A percentile compares a stretch with the other conserved stretches of the same genome.
These are phyloP conservation scores for Zasmidium angulare DNA, from an alignment of 2,329 filamentous ascomycete genomes.

Conservation along the genomic window DNA sequence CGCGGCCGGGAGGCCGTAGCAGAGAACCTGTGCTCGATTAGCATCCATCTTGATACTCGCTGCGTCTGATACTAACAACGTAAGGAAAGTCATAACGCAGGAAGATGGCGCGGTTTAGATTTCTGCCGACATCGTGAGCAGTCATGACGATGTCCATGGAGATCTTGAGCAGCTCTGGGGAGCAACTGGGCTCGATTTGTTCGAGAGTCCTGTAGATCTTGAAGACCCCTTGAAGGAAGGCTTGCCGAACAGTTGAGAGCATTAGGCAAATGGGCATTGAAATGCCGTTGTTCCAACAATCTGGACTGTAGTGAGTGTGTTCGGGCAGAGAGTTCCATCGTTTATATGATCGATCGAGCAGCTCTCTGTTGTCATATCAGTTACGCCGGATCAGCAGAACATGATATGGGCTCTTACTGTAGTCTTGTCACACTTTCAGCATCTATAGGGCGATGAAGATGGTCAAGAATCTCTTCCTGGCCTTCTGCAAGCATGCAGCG, in stretches of 20 bases:
- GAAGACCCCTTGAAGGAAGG: constrained; percentile 9
- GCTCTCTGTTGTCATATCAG: neutral
- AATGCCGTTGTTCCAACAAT: constrained; percentile 17
- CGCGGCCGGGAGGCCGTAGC: constrained; percentile 21
- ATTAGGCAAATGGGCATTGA: constrained; percentile 12
- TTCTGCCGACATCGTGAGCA: constrained; percentile 17
- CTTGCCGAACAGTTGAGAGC: constrained; percentile 10
- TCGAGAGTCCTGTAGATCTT: constrained; percentile 19
- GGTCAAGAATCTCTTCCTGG: constrained; percentile 11
- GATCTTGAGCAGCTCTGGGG: constrained; percentile 12
- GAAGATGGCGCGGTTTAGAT: constrained; percentile 14
- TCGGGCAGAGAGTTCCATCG: constrained; percentile 9
- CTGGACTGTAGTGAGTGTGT: constrained; percentile 19
- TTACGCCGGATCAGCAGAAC: neutral
- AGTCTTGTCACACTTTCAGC: neutral
- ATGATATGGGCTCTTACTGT: constrained; percentile 11
- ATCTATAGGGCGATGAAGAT: neutral
- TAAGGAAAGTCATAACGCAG: constrained; percentile 19
- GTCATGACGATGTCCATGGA: constrained; percentile 16
- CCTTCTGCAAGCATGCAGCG: constrained; percentile 9
- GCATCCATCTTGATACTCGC: neutral
- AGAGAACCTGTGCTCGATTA: constrained; percentile 13
- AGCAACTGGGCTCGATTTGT: constrained; percentile 16
- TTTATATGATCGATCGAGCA: neutral
- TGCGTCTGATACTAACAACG: constrained; percentile 12